phyloP scores from a whole-genome alignment of 495 filamentous ascomycete species.

The Podospora bellae-mahoneyi region DNA sequence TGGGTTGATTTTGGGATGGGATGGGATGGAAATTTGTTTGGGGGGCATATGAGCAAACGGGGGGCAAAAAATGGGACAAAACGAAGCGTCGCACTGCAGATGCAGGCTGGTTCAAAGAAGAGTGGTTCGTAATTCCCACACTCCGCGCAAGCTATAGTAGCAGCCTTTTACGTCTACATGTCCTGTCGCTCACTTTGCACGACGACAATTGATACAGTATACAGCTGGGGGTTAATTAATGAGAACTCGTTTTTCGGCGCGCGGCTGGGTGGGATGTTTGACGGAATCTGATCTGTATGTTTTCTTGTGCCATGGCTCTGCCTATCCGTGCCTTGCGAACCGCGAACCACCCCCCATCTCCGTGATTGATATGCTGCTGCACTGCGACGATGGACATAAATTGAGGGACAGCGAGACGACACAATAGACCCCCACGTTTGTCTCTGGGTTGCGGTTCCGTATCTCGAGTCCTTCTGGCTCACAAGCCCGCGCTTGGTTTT shows the following conservation, averaged over 20 bases:
- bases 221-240: background rate
- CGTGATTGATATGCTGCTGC: conserved; percentile 1
- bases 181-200: background rate
- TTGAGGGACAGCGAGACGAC: conserved; percentile 5
- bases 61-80: conserved; percentile 1
- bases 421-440: conserved; percentile 10
- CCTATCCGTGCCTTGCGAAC: conserved; percentile 5
- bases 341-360: background rate
- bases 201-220: background rate
- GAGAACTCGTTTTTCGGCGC: background rate
- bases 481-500: background rate
- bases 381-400: background rate
- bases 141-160: background rate
- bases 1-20: background rate
- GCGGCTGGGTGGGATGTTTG: background rate
- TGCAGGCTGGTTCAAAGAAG: background rate
- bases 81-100: background rate
- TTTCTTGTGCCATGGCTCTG: background rate
- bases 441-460: conserved; percentile 7
- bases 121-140: background rate
- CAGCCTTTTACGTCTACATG: background rate
- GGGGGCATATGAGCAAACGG: background rate
- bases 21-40: background rate
- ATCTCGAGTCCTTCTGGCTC: conserved; percentile 5
- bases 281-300: background rate